These are phyloP conservation scores for Boletus subcaerulescens DNA, from an alignment of 768 basidiomycete genomes.

Conservation along the genomic window DNA sequence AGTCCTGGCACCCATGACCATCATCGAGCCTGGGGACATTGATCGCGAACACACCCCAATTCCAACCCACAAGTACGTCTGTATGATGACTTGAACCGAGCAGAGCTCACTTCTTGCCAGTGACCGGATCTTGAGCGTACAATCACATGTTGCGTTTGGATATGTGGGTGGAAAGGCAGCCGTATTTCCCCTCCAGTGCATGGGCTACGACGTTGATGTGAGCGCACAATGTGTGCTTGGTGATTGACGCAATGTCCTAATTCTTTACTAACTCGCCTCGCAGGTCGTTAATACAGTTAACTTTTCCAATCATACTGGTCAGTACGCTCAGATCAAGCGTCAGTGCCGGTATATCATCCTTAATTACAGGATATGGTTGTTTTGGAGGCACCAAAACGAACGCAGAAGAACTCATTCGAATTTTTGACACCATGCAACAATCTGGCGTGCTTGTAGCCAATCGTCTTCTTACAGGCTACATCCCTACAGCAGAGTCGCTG, in stretches of 20 bases:
- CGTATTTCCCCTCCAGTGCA: conserved; percentile 72
- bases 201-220: conserved; percentile 96
- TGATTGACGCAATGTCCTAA: background rate
- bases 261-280: conserved; percentile 2
- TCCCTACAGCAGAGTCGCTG: conserved; percentile 80
- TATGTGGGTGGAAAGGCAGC: conserved; percentile 90
- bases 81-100: background rate
- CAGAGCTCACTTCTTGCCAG: conserved; percentile 11
- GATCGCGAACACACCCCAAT: background rate
- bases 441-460: conserved; percentile 73
- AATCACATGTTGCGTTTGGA: conserved; percentile 91
- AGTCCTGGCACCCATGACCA: conserved; percentile 5
- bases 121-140: conserved; percentile 80
- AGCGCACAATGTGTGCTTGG: conserved; percentile 23
- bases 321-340: conserved; percentile 10
- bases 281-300: conserved; percentile 90
- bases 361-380: conserved; percentile 68
- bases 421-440: conserved; percentile 70
- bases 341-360: background rate
- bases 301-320: conserved; percentile 92
- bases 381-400: conserved; percentile 78
- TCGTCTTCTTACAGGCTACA: conserved; percentile 86
- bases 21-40: background rate
- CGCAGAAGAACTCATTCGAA: conserved; percentile 68
- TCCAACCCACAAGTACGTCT: conserved; percentile 9